Evolutionary conservation across 495 filamentous ascomycete genomes (phyloP), one percentile per base, ranked within the genome.

Genomic region (Talaromyces nanjingensis): DNA sequence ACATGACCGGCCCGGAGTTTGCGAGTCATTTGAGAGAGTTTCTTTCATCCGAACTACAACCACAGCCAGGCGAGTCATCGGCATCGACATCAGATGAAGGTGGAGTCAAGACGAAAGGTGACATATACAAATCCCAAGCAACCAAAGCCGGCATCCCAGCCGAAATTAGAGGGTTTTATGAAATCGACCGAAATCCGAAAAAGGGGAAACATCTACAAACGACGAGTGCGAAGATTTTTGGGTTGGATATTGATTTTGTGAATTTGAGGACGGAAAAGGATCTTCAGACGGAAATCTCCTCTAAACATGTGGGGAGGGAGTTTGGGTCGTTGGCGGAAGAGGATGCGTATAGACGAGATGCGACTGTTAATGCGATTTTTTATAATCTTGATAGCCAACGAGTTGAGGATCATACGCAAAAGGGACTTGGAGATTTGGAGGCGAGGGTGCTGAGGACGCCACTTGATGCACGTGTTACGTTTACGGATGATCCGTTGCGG

Each of bases 131-230:
- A 37, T 2, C 4, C 16, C 27, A 37, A 11, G 56, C 56, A 3
- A 31, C 14, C 9, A 37, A 22, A 59, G 4, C 4, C n/a, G 56
- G 56, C 16, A 18, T 59, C 5, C 56, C 56, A 20, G 56, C 56
- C 9, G 56, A 59, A 16, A 59, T 59, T 7, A 37, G 56, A 59
- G 56, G 56, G 14, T 59, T 59, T 20, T 59, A 59, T 37, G 27
- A 37, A 34, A 37, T 59, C 22, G 56, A 59, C 16, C 29, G 29
- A 20, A 59, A 59, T 20, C 56, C 56, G 12, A 25, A 20, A 31
- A 59, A 59, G 31, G 56, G 56, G n/a, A 59, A 59, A 37, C 56
- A 59, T 59, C n/a, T 59, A 0, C 27, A 59, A 16, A 59, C 56
- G 2, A 37, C 56, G 14, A 59, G 56, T 6, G 56, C n/a, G 14